Evolutionary conservation across 306 rosid species (phyloP), one percentile per base, ranked within the genome.

Genomic region (Begonia peltatifolia): DNA sequence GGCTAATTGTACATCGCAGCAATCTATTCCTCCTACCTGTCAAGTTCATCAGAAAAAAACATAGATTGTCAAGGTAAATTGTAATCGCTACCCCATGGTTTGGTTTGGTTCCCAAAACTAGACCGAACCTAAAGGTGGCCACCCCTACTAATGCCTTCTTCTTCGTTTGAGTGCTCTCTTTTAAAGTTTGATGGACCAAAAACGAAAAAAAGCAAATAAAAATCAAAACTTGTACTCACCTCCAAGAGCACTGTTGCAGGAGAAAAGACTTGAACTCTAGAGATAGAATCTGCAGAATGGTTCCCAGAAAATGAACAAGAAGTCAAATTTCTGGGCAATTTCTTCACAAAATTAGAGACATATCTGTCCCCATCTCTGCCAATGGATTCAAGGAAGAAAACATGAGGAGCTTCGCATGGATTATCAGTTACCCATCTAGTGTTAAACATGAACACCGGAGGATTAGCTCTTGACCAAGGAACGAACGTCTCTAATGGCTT

Each of bases 371-470:
- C 54, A n/a, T 11, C 9, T 6, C 3, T 42, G 11, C 56, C 47
- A 15, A 68, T 22, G 7, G 78, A 68, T 22, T 72, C 59, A 12
- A 70, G 59, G 60, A 50, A 71, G 17, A 75, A 67, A 5, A 18
- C 53, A 30, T 79, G 85, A 46, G 85, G 85, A 18, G 72, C 68
- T 69, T 72, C 69, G 25, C 76, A 75, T 1, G 76, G 71, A 68
- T 75, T 55, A 5, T 17, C 42, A 53, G 22, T 42, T 0, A 58
- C 66, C 59, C 48, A 36, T 50, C 85, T 53, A 7, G 81, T 63
- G 58, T 74, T 74, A 68, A 79, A 71, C 74, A 75, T 68, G 68
- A 55, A 75, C 12, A 61, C 7, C 0, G 82, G 77, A 7, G 68
- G 63, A 36, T 46, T 61, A 12, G 63, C 16, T 5, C 18, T n/a